These are phyloP conservation scores for Kwoniella shivajii DNA, from an alignment of 1,284 basidiomycete species.

Conservation along the genomic window DNA sequence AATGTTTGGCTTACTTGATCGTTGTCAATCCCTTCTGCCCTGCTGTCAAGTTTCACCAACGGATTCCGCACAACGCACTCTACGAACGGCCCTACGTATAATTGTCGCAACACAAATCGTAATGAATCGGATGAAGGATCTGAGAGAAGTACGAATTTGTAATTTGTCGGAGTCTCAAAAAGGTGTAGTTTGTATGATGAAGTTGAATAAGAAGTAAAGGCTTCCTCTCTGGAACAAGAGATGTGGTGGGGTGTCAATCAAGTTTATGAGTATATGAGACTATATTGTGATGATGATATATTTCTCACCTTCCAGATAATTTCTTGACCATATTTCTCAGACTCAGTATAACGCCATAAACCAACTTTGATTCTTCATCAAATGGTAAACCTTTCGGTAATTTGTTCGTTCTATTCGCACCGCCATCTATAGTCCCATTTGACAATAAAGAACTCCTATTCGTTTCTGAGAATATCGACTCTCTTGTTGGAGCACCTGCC, in stretches of 20 bases:
- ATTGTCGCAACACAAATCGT: constrained; percentile 78
- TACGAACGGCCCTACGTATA: constrained; percentile 91
- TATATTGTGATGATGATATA: background rate
- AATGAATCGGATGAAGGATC: constrained; percentile 81
- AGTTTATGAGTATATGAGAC: background rate
- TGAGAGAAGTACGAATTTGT: constrained; percentile 93
- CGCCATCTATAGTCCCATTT: background rate
- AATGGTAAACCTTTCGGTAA: constrained; percentile 66
- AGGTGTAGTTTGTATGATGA: constrained; percentile 91
- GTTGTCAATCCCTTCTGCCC: constrained; percentile 81
- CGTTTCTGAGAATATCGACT: constrained; percentile 6
- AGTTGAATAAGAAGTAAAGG: constrained; percentile 87
- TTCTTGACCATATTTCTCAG: constrained; percentile 94
- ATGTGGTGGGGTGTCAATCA: background rate
- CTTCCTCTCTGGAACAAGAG: constrained; percentile 69
- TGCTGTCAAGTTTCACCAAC: constrained; percentile 76
- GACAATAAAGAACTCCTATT: constrained; percentile 5
- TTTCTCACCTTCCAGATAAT: constrained; percentile 73
- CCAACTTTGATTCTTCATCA: constrained; percentile 96
- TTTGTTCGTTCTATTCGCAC: background rate
- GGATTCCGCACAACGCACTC: constrained; percentile 94
- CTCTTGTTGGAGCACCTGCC: constrained; percentile 9
- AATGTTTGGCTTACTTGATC: constrained; percentile 58
- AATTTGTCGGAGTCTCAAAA: constrained; percentile 87
- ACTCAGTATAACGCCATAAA: constrained; percentile 93